Evolutionary conservation across 2,329 filamentous ascomycete genomes (phyloP), one percentile per base, ranked within the genome.

Genomic region (Xylaria sp.): DNA sequence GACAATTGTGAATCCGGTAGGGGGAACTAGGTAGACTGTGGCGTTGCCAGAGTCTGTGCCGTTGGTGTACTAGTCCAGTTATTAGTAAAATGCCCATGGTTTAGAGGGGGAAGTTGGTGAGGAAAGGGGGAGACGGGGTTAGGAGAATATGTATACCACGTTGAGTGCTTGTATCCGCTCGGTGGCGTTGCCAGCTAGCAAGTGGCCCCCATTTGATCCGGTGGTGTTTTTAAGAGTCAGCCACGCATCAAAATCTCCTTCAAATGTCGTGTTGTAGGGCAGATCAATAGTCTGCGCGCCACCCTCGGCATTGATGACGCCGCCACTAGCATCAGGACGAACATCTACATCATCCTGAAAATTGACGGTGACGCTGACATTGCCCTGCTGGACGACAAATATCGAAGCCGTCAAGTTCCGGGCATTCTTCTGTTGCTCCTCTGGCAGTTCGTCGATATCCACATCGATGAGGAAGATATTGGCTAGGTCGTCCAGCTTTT

Each of bases 231-330:
- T 75, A 50, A 93, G 84, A 1, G 79, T 81, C 4, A 93, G 76
- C 70, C 93, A 93, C 6, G 83, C 83, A 68, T 92, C 90, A 67
- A 91, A 93, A 73, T 93, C 91, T 19, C 91, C 91, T 69, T 90
- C 77, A 0, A 71, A 70, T 0, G 89, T 92, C 0, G 90, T 92
- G 52, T 82, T 78, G 72, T 88, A 87, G 0, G 90, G 89, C 38
- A 92, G 76, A 0, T 80, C 84, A 42, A 92, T 77, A 33, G 83
- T 83, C 73, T 92, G 88, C 2, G 78, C 79, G 9, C 88, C 89
- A 45, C 88, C 88, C 21, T 80, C 61, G 31, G 80, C 80, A 47
- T 78, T 78, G 63, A 79, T 57, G 1, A 82, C 80, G 35, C 86
- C 88, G 46, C 86, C 84, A 61, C 78, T 83, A 1, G 82, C 79